phyloP scores from a whole-genome alignment of 176 grass and related monocot species.

The Secale cereale region DNA sequence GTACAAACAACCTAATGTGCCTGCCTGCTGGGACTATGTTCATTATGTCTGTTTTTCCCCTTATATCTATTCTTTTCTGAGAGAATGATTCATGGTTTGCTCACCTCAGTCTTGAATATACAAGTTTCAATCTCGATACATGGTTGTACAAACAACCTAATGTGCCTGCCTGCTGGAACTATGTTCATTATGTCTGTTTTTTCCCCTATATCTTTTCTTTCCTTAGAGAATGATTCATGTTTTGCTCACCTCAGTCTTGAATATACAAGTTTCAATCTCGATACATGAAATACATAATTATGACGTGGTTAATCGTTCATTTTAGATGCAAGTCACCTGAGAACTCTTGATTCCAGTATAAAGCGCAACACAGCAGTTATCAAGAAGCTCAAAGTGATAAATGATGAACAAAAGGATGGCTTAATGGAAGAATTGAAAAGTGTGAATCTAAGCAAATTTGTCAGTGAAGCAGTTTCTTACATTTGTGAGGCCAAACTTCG shows the following conservation, averaged over 20 bases:
- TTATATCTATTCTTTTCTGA: background rate
- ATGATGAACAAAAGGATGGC: conserved; percentile 71
- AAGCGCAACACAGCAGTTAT: conserved; percentile 85
- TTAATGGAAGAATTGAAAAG: conserved; percentile 89
- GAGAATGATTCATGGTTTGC: too few relatives aligned
- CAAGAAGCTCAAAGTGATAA: conserved; percentile 88
- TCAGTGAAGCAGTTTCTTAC: conserved; percentile 85
- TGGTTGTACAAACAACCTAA: background rate
- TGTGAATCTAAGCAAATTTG: conserved; percentile 94
- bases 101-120: too few relatives aligned
- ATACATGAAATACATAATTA: conserved; percentile 14
- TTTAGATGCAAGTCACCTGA: conserved; percentile 64
- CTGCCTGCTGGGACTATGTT: background rate
- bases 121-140: too few relatives aligned
- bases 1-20: background rate
- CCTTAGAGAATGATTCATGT: background rate
- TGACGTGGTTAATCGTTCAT: conserved; percentile 25
- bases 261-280: background rate
- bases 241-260: background rate
- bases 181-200: background rate
- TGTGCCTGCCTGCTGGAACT: background rate
- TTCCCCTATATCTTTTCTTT: background rate
- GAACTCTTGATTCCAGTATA: conserved; percentile 67
- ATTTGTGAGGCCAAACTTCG: conserved; percentile 92
- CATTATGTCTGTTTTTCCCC: background rate